A percentile compares a stretch with the other conserved stretches of the same genome.
Conservation (phyloP, 176 grass and related monocot genomes). For the Tillandsia leiboldiana region DNA sequence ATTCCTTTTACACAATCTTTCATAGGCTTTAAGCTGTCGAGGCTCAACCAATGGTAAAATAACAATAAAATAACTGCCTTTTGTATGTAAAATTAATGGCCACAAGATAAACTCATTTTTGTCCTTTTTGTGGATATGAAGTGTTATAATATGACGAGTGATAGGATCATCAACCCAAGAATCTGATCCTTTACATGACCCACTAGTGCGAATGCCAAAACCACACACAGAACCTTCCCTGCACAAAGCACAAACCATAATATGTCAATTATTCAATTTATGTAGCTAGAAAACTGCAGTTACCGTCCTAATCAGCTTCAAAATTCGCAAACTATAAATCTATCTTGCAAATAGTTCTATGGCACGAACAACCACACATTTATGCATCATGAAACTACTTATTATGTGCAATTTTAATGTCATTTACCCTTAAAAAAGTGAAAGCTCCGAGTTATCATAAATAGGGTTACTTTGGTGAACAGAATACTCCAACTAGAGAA, state of each 20-base stretch:
- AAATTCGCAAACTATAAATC: neutral
- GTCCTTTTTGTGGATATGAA: conserved; percentile 39
- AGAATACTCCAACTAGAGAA: too few species aligned
- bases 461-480: too few species aligned
- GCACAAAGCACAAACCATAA: neutral
- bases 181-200: conserved; percentile 56
- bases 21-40: conserved; percentile 48
- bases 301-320: neutral
- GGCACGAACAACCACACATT: too few species aligned
- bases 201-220: conserved; percentile 51
- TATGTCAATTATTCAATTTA: neutral
- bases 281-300: neutral
- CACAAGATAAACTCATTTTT: conserved; percentile 49
- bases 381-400: too few species aligned
- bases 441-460: too few species aligned
- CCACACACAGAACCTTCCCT: conserved; percentile 71
- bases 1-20: conserved; percentile 42
- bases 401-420: too few species aligned
- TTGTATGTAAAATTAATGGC: conserved; percentile 69
- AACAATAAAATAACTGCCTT: conserved; percentile 63
- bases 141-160: conserved; percentile 62
- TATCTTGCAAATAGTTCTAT: too few species aligned
- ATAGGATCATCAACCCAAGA: conserved; percentile 91
- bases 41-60: conserved; percentile 68
- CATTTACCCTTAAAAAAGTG: too few species aligned